These are phyloP conservation scores for Suhomyces sp. DNA, from an alignment of 805 yeast genomes.

Conservation along the genomic window DNA sequence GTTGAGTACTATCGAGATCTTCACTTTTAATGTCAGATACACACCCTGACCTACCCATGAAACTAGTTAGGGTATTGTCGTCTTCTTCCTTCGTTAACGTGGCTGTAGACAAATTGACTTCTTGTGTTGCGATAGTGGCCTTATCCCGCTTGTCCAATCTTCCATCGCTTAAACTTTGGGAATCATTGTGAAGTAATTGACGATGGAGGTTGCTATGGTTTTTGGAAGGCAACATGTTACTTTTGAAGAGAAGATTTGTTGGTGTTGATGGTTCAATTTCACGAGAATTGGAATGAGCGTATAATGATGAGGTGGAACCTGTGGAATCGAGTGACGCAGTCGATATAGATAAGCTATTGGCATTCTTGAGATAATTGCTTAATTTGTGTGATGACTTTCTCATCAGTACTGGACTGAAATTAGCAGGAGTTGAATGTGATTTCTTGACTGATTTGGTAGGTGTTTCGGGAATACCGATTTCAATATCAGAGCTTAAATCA, in stretches of 20 bases:
- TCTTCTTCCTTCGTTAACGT: slow-evolving; percentile 4
- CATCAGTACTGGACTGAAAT: slow-evolving; percentile 23
- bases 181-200: slow-evolving; percentile 5
- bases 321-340: slow-evolving; percentile 5
- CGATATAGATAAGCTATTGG: slow-evolving; percentile 7
- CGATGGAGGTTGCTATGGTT: slow-evolving; percentile 9
- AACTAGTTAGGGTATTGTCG: slow-evolving; percentile 5
- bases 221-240: slow-evolving; percentile 7
- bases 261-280: slow-evolving; percentile 18
- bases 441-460: slow-evolving; percentile 37
- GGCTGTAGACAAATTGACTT: too few species aligned
- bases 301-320: slow-evolving; percentile 2
- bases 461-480: slow-evolving; percentile 33
- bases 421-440: slow-evolving; percentile 28
- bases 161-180: not conserved
- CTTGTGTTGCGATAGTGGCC: too few species aligned
- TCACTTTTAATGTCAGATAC: not conserved
- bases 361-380: slow-evolving; percentile 6
- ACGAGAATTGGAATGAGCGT: slow-evolving; percentile 8
- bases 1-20: not conserved
- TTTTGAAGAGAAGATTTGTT: slow-evolving; percentile 12
- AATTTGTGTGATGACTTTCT: slow-evolving; percentile 7
- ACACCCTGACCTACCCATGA: slow-evolving; percentile 2
- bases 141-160: not conserved
- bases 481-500: slow-evolving; percentile 19